Conservation (phyloP, 805 yeast genomes). For the Starmerella apis region DNA sequence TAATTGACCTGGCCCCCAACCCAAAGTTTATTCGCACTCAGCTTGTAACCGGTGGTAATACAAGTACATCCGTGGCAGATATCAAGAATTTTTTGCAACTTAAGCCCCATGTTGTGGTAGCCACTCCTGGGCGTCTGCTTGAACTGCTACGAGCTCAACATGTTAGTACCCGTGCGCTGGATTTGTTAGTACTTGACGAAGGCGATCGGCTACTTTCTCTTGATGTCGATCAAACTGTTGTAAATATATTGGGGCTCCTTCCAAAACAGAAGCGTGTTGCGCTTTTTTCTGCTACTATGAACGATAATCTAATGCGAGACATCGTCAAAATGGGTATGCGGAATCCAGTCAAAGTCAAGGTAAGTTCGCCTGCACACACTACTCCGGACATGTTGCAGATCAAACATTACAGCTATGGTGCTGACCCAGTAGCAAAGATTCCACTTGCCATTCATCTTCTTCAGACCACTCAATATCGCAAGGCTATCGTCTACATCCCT, state of each 20-base stretch:
- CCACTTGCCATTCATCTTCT: slow-evolving; percentile 48
- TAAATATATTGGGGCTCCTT: slow-evolving; percentile 51
- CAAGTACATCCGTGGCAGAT: slow-evolving; percentile 48
- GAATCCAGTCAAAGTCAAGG: slow-evolving; percentile 82
- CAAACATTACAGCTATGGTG: slow-evolving; percentile 38
- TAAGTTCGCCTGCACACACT: slow-evolving; percentile 35
- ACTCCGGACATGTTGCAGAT: slow-evolving; percentile 55
- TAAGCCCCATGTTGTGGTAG: slow-evolving; percentile 68
- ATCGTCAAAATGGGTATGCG: slow-evolving; percentile 83
- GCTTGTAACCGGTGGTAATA: slow-evolving; percentile 36
- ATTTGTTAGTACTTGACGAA: slow-evolving; percentile 75
- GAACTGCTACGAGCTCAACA: slow-evolving; percentile 54
- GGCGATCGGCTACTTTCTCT: slow-evolving; percentile 81
- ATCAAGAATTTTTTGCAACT: slow-evolving; percentile 43
- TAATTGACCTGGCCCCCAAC: slow-evolving; percentile 41
- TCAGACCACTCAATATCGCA: slow-evolving; percentile 48
- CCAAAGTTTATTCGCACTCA: slow-evolving; percentile 28
- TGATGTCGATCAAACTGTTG: slow-evolving; percentile 60
- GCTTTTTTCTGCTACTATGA: slow-evolving; percentile 83
- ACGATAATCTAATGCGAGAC: slow-evolving; percentile 58
- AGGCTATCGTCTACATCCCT: slow-evolving; percentile 84
- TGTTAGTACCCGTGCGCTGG: slow-evolving; percentile 55
- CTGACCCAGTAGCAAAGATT: slow-evolving; percentile 53
- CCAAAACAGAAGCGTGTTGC: slow-evolving; percentile 94
- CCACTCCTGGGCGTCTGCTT: slow-evolving; percentile 82